These are phyloP conservation scores for Theobroma grandiflorum DNA, from an alignment of 441 rosid genomes.

Conservation along the genomic window DNA sequence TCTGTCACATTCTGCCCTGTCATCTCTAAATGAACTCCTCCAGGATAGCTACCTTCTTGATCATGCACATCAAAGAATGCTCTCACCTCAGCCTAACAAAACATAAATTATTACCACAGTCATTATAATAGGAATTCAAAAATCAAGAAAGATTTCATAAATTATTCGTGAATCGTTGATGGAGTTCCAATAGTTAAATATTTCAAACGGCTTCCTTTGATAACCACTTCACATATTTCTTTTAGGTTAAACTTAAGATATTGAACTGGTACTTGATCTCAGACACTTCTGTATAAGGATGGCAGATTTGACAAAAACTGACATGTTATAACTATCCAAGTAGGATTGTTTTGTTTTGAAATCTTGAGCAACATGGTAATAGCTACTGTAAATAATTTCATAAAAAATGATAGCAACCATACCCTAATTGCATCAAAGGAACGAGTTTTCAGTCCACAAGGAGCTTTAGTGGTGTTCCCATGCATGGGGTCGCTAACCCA, in stretches of 20 bases:
- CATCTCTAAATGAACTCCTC: constrained; percentile 55
- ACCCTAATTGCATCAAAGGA: constrained; percentile 72
- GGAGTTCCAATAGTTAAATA: not conserved
- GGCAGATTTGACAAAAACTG: not conserved
- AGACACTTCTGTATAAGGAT: not conserved
- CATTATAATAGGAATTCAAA: not conserved
- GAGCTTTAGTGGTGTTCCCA: constrained; percentile 55
- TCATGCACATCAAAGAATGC: constrained; percentile 56
- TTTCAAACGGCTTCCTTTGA: not conserved
- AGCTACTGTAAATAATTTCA: not conserved
- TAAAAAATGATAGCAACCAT: constrained; percentile 14
- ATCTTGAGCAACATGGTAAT: not conserved
- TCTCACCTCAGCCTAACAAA: constrained; percentile 45
- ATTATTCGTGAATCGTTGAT: not conserved
- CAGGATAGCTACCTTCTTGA: constrained; percentile 50
- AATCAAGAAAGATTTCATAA: not conserved
- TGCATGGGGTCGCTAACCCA: constrained; percentile 55
- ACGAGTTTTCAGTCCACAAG: constrained; percentile 71
- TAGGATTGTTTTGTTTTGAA: not conserved
- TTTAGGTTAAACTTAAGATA: not conserved
- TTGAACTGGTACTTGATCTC: not conserved
- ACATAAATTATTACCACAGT: not conserved
- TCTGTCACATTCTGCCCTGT: constrained; percentile 52
- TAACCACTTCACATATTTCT: not conserved
- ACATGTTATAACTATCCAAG: not conserved